Percentiles rank a stretch among this genome's conserved stretches.
Evolutionary conservation across 129 eudicot genomes (phyloP).

Genomic region (Lonicera japonica): DNA sequence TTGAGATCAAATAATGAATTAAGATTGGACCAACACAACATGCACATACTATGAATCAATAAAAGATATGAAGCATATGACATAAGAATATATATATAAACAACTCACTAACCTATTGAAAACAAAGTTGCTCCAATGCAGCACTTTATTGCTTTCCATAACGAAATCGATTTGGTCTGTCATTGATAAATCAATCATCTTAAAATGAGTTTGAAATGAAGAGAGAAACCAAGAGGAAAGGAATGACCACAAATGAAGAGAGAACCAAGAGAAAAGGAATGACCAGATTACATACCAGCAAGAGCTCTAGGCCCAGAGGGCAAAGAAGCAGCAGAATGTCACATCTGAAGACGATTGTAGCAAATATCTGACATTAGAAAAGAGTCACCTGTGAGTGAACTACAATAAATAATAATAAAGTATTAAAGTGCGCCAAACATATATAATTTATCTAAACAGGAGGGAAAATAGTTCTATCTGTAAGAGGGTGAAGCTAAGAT

Average conservation of each 20-base stretch:
- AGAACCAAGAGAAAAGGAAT: background rate
- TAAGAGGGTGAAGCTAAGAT: too few relatives aligned
- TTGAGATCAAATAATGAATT: background rate
- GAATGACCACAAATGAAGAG: too few relatives aligned
- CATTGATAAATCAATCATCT: slow-evolving; percentile 10
- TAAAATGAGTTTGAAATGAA: background rate
- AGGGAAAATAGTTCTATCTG: too few relatives aligned
- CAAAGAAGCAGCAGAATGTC: slow-evolving; percentile 81
- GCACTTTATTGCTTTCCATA: slow-evolving; percentile 62
- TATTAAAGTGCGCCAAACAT: too few relatives aligned
- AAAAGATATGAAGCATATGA: too few relatives aligned
- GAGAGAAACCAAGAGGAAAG: background rate
- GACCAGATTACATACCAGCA: slow-evolving; percentile 53
- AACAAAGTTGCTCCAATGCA: slow-evolving; percentile 48
- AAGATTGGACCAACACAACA: background rate
- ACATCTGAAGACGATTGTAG: slow-evolving; percentile 90
- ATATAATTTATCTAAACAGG: too few relatives aligned
- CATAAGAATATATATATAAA: slow-evolving; percentile 8
- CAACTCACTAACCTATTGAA: slow-evolving; percentile 65
- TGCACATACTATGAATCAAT: slow-evolving; percentile 12
- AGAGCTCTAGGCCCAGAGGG: slow-evolving; percentile 82
- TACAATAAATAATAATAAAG: background rate
- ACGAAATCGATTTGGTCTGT: slow-evolving; percentile 80
- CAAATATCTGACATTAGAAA: slow-evolving; percentile 59
- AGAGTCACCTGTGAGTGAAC: slow-evolving; percentile 6